Evolutionary conservation across 345 rosid species (phyloP).

Genomic region (Syzygium grande): DNA sequence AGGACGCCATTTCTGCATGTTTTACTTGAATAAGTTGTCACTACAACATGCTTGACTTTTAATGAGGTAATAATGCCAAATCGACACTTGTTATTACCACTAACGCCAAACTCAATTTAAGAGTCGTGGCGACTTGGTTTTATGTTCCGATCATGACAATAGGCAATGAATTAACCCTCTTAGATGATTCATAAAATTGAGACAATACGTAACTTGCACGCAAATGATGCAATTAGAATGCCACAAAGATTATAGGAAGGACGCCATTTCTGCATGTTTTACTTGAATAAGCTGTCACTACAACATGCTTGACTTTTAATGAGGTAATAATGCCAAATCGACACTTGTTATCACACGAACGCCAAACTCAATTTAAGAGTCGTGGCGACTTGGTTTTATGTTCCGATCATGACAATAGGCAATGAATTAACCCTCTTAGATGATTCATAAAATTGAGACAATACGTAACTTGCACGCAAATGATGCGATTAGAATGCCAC

Average conservation of each 20-base stretch:
- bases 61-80: too few species aligned
- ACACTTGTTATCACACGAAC: not conserved
- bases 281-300: not conserved
- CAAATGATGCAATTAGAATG: not conserved
- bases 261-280: not conserved
- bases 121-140: not conserved
- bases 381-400: not conserved
- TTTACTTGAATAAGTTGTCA: too few species aligned
- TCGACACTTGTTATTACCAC: too few species aligned
- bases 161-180: not conserved
- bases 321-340: not conserved
- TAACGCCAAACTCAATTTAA: not conserved
- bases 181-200: not conserved
- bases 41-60: too few species aligned
- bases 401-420: not conserved
- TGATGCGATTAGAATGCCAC: not conserved
- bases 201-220: not conserved
- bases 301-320: not conserved
- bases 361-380: not conserved
- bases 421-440: not conserved
- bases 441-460: not conserved
- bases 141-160: not conserved
- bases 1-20: too few species aligned
- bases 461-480: not conserved
- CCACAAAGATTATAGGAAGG: not conserved